phyloP scores from a whole-genome alignment of 2,329 filamentous ascomycete genomes.

The Alternaria panax region DNA sequence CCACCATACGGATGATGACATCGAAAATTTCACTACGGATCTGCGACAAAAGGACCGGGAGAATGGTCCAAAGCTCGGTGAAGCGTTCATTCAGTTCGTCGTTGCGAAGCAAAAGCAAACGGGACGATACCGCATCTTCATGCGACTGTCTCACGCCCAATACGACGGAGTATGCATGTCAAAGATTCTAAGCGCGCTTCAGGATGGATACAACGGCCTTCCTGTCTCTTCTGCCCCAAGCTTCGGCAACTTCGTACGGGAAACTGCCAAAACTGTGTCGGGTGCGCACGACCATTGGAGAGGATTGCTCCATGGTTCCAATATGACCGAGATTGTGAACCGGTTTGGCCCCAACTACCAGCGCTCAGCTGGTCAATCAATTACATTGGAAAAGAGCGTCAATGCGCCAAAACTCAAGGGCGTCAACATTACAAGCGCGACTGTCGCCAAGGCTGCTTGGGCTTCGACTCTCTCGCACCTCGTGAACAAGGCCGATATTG shows the following conservation, averaged over 20 bases:
- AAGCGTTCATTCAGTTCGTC: conserved; percentile 43
- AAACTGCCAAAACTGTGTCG: conserved; percentile 36
- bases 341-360: conserved; percentile 45
- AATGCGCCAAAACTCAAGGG: conserved; percentile 30
- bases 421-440: conserved; percentile 51
- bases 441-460: conserved; percentile 58
- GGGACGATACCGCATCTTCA: conserved; percentile 40
- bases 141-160: conserved; percentile 46
- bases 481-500: conserved; percentile 49
- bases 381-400: conserved; percentile 38
- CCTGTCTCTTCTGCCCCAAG: conserved; percentile 42
- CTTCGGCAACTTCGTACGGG: conserved; percentile 43
- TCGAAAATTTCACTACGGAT: conserved; percentile 39
- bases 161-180: conserved; percentile 46
- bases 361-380: conserved; percentile 38
- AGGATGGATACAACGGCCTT: conserved; percentile 43
- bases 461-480: conserved; percentile 50
- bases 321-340: conserved; percentile 46
- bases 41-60: conserved; percentile 41
- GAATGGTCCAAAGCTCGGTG: conserved; percentile 38
- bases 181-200: conserved; percentile 38
- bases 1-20: conserved; percentile 39
- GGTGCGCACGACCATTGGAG: conserved; percentile 44
- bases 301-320: conserved; percentile 40
- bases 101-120: conserved; percentile 42